Base-by-base conservation (phyloP, 73 alveolate genomes). In the Blepharisma stoltei region DNA sequence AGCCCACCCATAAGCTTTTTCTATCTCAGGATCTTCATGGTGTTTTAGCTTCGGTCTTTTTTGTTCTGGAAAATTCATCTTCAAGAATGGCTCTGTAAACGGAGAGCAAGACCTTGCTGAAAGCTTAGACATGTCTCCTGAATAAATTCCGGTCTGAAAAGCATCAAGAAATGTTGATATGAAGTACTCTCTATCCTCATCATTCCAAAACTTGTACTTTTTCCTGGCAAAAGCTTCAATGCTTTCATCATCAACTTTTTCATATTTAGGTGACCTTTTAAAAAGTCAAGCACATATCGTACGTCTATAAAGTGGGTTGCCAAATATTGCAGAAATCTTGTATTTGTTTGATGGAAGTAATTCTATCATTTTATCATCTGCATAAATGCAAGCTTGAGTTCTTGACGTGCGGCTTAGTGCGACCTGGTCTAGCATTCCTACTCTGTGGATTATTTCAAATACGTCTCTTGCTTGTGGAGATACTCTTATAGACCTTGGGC, bases 111-210 rank as follows among this genome's bases (percentile, higher is more conserved):
- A 60, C 3, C 73, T n/a, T 1, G 73, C 37, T 1, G 73, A 60
- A 38, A 60, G 73, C 45, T 60, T 25, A 9, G 73, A 60, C 18
- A 60, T 60, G 47, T 60, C 73, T 25, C 73, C 73, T 14, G 46
- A 60, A 25, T 60, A 60, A 25, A 60, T 60, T 8, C 73, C 73
- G 0, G 2, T n/a, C 14, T 14, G 46, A 60, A 60, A 60, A 11
- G 73, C 38, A 25, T 60, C 73, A 60, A 38, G 18, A 25, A 60
- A 9, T 14, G 23, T 25, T n/a, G 14, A 8, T 8, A 60, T 38
- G 38, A 60, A 20, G 73, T 14, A 60, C 2, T 60, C 73, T 25
- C 23, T 60, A 38, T 60, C 73, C 23, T 60, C 73, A 8, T 14
- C 48, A 14, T 60, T 60, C 38, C 18, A 25, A 25, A 18, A 60